phyloP scores from a whole-genome alignment of 2,329 filamentous ascomycete species.

The Aaosphaeria arxii region DNA sequence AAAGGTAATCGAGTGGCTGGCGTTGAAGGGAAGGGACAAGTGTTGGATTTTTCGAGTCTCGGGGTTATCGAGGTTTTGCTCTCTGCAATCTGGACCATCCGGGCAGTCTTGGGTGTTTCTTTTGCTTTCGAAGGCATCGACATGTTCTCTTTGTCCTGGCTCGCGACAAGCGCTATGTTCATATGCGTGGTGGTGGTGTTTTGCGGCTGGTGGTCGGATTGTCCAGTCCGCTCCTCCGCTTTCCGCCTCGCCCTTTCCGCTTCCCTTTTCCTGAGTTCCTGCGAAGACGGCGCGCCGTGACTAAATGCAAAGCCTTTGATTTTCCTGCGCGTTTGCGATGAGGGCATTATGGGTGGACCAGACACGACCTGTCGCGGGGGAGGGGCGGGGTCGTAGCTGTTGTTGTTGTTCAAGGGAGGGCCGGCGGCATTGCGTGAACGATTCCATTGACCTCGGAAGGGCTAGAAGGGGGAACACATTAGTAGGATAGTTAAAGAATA shows the following conservation, averaged over 20 bases:
- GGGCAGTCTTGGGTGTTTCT: conserved; percentile 19
- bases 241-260: conserved; percentile 34
- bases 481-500: neutral
- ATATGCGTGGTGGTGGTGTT: neutral
- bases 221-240: neutral
- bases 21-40: conserved; percentile 51
- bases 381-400: conserved; percentile 21
- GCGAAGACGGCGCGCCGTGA: conserved; percentile 29
- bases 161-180: neutral
- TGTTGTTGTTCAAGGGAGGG: conserved; percentile 20
- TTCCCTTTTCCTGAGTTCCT: conserved; percentile 20
- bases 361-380: conserved; percentile 31
- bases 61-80: conserved; percentile 20
- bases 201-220: neutral
- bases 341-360: conserved; percentile 46
- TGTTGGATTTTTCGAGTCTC: conserved; percentile 20
- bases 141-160: conserved; percentile 35
- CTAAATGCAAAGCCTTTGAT: conserved; percentile 55
- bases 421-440: conserved; percentile 27
- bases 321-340: conserved; percentile 53
- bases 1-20: conserved; percentile 58
- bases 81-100: conserved; percentile 10
- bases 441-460: conserved; percentile 34
- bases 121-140: conserved; percentile 7
- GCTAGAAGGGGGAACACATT: conserved; percentile 8